Conservation (phyloP, 805 yeast genomes). For the Candida schatavii region DNA sequence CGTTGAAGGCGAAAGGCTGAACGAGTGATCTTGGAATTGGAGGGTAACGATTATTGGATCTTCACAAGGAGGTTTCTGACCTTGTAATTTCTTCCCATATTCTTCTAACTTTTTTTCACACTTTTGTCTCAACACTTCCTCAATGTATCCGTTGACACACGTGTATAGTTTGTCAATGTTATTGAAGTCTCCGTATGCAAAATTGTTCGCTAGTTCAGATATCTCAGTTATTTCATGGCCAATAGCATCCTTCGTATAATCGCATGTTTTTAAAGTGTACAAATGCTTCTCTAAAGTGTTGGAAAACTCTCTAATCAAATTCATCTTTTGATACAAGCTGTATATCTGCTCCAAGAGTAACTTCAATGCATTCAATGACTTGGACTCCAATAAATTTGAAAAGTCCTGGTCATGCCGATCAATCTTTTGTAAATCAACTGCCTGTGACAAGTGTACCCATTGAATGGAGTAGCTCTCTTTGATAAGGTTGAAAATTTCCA, state of each 20-base stretch:
- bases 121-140: constrained; percentile 17
- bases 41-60: neutral
- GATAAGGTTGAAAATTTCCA: constrained; percentile 30
- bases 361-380: constrained; percentile 19
- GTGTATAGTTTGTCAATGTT: constrained; percentile 16
- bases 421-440: constrained; percentile 43
- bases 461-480: constrained; percentile 32
- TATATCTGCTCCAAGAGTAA: constrained; percentile 22
- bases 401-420: constrained; percentile 1
- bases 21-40: constrained; percentile 29
- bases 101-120: constrained; percentile 1
- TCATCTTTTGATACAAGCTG: constrained; percentile 12
- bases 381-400: constrained; percentile 17
- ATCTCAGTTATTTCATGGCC: constrained; percentile 10
- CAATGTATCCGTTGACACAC: constrained; percentile 23
- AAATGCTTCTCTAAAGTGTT: neutral
- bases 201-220: constrained; percentile 12
- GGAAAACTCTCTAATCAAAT: constrained; percentile 6
- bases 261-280: constrained; percentile 14
- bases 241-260: constrained; percentile 13
- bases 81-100: neutral
- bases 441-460: constrained; percentile 55
- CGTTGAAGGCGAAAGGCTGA: constrained; percentile 41
- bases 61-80: neutral
- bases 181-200: constrained; percentile 16